Evolutionary conservation across 2,329 filamentous ascomycete species (phyloP), one percentile per base, ranked within the genome.

Genomic region (Scleromitrula shiraiana): DNA sequence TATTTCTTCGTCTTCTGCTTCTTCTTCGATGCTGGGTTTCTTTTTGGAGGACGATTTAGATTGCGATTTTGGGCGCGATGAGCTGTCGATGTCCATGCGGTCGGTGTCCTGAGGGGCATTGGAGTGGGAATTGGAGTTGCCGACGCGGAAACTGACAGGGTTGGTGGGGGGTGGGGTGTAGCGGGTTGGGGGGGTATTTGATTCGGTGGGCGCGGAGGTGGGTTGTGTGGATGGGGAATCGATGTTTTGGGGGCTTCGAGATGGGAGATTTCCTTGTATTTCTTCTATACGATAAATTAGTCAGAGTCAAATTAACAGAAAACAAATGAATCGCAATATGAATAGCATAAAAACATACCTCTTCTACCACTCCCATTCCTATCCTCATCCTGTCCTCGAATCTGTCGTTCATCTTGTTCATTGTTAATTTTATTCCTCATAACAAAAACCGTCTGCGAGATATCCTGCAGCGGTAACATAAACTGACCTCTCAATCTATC

Each of bases 1-100:
- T 23, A 74, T 68, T 33, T 76, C 76, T 15, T 73, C 69, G 8
- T 70, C 68, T 8, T 77, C 74, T 14, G 75, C 70, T 7, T 50
- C 29, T 14, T 38, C 35, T 27, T 48, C 51, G 15, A 49, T 46
- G 2, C 38, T 45, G 3, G 35, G 38, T 32, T 59, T 56, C 41
- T 52, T 58, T 62, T 39, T 65, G 57, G 7, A 53, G 54, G 46
- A 50, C 32, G 20, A 43, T 37, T 59, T 53, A 53, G 60, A 61
- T 46, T 58, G 55, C 57, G 60, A 61, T 15, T 53, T 49, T 2
- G 54, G 47, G n/a, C 46, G 45, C n/a, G n/a, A n/a, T n/a, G n/a
- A n/a, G n/a, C n/a, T n/a, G 37, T 62, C 57, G n/a, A 57, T 61
- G 53, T 56, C 65, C 65, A 56, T 65, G 53, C 46, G 57, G 46